Evolutionary conservation across 345 rosid species (phyloP).

Genomic region (Hibiscus mutabilis): DNA sequence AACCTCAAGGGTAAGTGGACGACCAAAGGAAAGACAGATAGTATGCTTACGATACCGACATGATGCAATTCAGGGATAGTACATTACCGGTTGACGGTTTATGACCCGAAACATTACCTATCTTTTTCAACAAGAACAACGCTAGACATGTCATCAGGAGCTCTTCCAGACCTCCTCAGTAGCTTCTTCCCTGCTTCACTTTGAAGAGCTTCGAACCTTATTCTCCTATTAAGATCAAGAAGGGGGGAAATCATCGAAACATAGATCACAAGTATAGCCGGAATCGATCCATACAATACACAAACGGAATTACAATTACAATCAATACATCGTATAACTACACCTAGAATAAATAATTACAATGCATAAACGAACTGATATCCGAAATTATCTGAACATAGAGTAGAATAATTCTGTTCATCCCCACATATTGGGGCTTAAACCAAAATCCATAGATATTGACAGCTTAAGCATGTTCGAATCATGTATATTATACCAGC

Average conservation of each 20-base stretch:
- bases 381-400: too few relatives aligned
- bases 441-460: too few relatives aligned
- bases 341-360: too few relatives aligned
- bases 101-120: conserved; percentile 31
- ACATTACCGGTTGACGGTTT: neutral
- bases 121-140: conserved; percentile 77
- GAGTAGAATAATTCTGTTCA: too few relatives aligned
- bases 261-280: neutral
- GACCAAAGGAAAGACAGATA: too few relatives aligned
- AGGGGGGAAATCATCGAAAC: neutral
- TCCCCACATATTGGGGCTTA: too few relatives aligned
- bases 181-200: conserved; percentile 77
- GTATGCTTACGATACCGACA: too few relatives aligned
- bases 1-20: too few relatives aligned
- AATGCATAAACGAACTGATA: too few relatives aligned
- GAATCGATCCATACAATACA: neutral
- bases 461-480: too few relatives aligned
- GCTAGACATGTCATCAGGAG: conserved; percentile 91
- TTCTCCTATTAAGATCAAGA: conserved; percentile 35
- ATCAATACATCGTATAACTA: too few relatives aligned
- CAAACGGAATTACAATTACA: neutral
- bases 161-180: conserved; percentile 80
- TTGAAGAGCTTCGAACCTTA: conserved; percentile 85
- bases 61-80: too few relatives aligned
- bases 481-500: neutral